These are phyloP conservation scores for Penicillium hesseltinei DNA, from an alignment of 2,329 filamentous ascomycete species.

Conservation along the genomic window DNA sequence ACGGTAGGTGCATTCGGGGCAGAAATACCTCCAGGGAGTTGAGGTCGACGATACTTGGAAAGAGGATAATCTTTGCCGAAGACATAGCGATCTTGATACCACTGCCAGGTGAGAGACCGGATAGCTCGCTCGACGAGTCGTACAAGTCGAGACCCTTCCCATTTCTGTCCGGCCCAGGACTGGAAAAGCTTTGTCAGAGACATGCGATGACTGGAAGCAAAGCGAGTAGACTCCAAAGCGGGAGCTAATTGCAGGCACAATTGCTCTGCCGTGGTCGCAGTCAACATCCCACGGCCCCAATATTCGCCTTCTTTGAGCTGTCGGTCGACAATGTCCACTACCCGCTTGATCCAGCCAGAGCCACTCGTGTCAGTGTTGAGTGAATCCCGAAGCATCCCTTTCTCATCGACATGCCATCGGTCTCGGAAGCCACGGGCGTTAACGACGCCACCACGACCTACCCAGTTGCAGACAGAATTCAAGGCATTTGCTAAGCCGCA, in stretches of 20 bases:
- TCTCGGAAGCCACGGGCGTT: constrained; percentile 72
- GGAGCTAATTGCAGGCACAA: constrained; percentile 51
- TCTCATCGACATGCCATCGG: constrained; percentile 87
- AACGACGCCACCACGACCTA: constrained; percentile 79
- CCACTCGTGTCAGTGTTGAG: constrained; percentile 58
- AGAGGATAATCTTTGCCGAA: constrained; percentile 55
- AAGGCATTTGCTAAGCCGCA: constrained; percentile 92
- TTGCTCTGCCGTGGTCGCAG: constrained; percentile 52
- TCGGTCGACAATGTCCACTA: constrained; percentile 84
- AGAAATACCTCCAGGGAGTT: constrained; percentile 68
- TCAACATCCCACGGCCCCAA: constrained; percentile 76
- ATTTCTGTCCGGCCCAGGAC: constrained; percentile 70
- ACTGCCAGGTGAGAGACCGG: constrained; percentile 73
- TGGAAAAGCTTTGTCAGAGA: constrained; percentile 41
- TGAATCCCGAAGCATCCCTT: constrained; percentile 77
- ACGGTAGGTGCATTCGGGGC: constrained; percentile 90
- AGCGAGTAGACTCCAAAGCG: constrained; percentile 29
- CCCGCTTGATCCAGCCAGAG: constrained; percentile 80
- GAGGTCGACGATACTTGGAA: constrained; percentile 67
- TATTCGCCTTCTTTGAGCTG: constrained; percentile 81
- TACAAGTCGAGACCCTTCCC: constrained; percentile 85
- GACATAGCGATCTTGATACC: constrained; percentile 82
- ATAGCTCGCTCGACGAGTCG: constrained; percentile 81
- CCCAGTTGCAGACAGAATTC: constrained; percentile 96
- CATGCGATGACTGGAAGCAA: constrained; percentile 25